A percentile compares a stretch with the other conserved stretches of the same genome.
Conservation (phyloP, 1,139 yeast genomes). For the Debaryomyces sp. region DNA sequence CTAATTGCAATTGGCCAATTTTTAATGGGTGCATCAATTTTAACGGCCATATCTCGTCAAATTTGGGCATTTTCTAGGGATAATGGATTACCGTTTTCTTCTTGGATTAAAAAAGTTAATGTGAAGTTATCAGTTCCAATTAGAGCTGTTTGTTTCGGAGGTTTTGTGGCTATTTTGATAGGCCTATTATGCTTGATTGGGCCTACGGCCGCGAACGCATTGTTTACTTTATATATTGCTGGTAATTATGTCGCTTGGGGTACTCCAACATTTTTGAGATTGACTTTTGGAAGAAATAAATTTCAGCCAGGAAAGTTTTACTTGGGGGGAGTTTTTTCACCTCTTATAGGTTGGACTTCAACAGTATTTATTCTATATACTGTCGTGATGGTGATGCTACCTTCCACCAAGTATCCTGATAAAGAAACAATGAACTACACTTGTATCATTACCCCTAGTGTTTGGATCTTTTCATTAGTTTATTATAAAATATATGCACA, state of each 20-base stretch:
- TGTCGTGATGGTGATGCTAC: slow-evolving; percentile 51
- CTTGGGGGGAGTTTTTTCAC: slow-evolving; percentile 29
- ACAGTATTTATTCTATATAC: slow-evolving; percentile 37
- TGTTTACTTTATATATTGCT: slow-evolving; percentile 59
- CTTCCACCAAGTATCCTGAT: slow-evolving; percentile 37
- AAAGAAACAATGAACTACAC: slow-evolving; percentile 60
- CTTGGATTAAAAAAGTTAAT: slow-evolving; percentile 53
- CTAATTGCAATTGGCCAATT: slow-evolving; percentile 63
- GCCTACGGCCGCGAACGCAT: slow-evolving; percentile 56
- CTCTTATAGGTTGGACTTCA: slow-evolving; percentile 40
- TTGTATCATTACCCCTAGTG: slow-evolving; percentile 51
- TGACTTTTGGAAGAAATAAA: slow-evolving; percentile 46
- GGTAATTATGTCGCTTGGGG: slow-evolving; percentile 65
- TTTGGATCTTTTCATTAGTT: slow-evolving; percentile 40
- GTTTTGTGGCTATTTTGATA: slow-evolving; percentile 41
- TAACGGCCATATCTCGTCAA: slow-evolving; percentile 41
- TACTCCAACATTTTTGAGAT: slow-evolving; percentile 53
- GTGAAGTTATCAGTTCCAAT: slow-evolving; percentile 51
- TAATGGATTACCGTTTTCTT: not conserved
- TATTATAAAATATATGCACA: slow-evolving; percentile 51
- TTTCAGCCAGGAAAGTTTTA: slow-evolving; percentile 64
- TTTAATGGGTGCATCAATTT: slow-evolving; percentile 56
- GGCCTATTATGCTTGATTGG: slow-evolving; percentile 60
- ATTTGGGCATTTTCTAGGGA: slow-evolving; percentile 27
- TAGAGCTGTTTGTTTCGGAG: slow-evolving; percentile 54